Base-by-base conservation (phyloP, 805 yeast species). In the Lipomyces japonicus region DNA sequence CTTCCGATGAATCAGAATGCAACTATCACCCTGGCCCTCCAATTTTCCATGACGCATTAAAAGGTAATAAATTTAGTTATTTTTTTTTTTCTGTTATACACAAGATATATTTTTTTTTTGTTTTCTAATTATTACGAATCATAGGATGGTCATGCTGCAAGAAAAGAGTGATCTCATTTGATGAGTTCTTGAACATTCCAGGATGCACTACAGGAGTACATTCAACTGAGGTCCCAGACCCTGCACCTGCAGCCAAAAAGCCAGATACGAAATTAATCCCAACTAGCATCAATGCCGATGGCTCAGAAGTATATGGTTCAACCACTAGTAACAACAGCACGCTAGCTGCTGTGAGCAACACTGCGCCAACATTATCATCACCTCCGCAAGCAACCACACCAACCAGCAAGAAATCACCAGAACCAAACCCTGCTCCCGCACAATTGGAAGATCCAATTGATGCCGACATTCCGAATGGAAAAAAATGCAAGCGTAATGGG, bases 91-190 rank as follows among this genome's bases (percentile, higher is more conserved):
- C 19, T 7, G 23, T 35, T 18, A 28, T 26, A 12, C 21, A n/a
- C 14, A 39, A 3, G 38, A 34, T 12, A 4, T 12, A 18, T 18
- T 23, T 14, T 48, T 12, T 3, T 16, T 35, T n/a, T 34, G 28
- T 10, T 19, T 9, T 14, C 48, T 24, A 23, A 26, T 36, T 22
- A 2, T 14, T n/a, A 18, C n/a, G n/a, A n/a, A n/a, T n/a, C 4
- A 16, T 18, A 57, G 61, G 61, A n/a, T 59, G 63, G 63, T 48
- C 56, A 19, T 59, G 63, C 50, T 59, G 63, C 44, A 48, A 51
- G 24, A 57, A 58, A 39, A 44, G 61, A 14, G 63, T 59, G 5
- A 45, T 51, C 19, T 59, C 63, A 3, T 59, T 59, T 28, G 63
- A 59, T 25, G 63, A 59, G 35, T 59, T 59, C 34, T 40, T 59